Conservation (phyloP, 179 eudicot species). For the Drosera spatulata region DNA sequence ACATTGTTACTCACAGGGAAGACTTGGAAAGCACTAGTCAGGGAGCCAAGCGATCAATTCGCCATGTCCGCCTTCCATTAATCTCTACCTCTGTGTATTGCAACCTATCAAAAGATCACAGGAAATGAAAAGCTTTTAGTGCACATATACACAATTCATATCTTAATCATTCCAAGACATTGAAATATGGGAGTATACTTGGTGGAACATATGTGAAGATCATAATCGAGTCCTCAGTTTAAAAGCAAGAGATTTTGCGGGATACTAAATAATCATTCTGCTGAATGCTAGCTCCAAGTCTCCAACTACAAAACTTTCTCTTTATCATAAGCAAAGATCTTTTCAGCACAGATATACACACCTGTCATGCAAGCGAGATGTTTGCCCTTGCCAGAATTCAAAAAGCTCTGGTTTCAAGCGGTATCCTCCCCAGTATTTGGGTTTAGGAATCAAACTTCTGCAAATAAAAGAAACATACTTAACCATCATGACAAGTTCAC, state of each 20-base stretch:
- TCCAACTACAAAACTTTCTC: no score
- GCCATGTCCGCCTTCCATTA: conserved; percentile 60
- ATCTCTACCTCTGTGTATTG: conserved; percentile 40
- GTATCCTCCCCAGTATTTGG: conserved; percentile 92
- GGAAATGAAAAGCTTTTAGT: no score
- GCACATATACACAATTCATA: no score
- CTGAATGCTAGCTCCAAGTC: no score
- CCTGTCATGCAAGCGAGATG: conserved; percentile 97
- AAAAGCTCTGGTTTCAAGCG: conserved; percentile 68
- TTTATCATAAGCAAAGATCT: no score
- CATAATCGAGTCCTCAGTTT: no score
- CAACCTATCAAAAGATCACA: conserved; percentile 35
- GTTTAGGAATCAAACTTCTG: conserved; percentile 85
- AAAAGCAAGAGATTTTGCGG: no score
- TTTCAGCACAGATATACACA: conserved; percentile 3
- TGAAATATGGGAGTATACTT: no score
- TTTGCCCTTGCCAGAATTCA: conserved; percentile 99
- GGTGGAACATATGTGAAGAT: no score
- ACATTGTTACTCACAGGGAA: conserved; percentile 21
- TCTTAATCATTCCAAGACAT: no score
- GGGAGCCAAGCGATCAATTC: conserved; percentile 82
- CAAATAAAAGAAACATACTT: conserved; percentile 9
- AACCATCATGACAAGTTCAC: background rate
- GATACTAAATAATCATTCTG: no score
- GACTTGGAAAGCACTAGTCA: conserved; percentile 52